Evolutionary conservation across 495 filamentous ascomycete genomes (phyloP), one percentile per base, ranked within the genome.

Genomic region (Hyphodiscus hymeniophilus): DNA sequence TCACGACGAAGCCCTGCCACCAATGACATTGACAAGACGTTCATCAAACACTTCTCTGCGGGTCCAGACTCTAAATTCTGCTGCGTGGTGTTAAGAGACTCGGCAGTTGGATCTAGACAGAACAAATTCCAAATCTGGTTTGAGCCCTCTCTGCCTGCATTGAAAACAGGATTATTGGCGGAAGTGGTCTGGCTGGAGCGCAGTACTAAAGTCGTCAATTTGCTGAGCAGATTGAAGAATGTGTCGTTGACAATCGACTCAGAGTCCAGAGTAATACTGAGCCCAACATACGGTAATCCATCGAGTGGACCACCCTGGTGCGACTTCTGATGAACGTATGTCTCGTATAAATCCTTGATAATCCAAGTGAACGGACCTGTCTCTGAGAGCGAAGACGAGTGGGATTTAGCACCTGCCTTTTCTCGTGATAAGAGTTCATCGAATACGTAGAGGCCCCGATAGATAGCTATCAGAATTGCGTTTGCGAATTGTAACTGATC

Each of bases 21-120:
- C 17, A 55, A 28, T 22, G 50, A 50, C 47, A 53, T 48, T 1
- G 55, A 57, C 6, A 57, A 31, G 7, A 39, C 16, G 22, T 36
- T 45, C 11, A 51, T 39, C 15, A 33, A n/a, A 23, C 44, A 46
- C 11, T 52, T 50, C 31, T 55, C 51, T 11, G 20, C 4, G 13
- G 47, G 48, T 0, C 38, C 48, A 2, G 31, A 10, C 2, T 17
- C 31, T 1, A 48, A n/a, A 30, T 23, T 26, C 23, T 33, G 20
- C 18, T 47, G 48, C n/a, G 39, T 15, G 15, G 12, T 33, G 12
- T 28, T 28, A 22, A 40, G 3, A 8, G n/a, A 20, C 5, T 31
- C n/a, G 15, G 39, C 21, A 7, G 32, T 16, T 4, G 7, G 4
- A 7, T 30, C 30, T 22, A 21, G 30, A 39, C 15, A 18, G 31